A percentile compares a stretch with the other conserved stretches of the same genome.
Evolutionary conservation across 768 basidiomycete genomes (phyloP).

Genomic region (Mrakia hoshinonis): DNA sequence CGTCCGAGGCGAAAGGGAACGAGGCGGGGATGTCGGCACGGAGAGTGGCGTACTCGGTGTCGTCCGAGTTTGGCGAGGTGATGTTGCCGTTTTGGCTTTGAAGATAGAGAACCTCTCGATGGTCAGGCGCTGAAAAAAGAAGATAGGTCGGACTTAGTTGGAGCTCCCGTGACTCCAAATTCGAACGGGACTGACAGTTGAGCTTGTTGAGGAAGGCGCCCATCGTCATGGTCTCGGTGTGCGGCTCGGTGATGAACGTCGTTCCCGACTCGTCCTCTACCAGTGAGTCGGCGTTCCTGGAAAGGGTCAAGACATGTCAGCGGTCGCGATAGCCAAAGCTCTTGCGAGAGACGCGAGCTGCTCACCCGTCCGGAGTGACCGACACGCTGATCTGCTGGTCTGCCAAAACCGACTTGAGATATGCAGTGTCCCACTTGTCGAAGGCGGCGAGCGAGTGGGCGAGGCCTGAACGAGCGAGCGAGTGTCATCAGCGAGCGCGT

Average conservation of each 20-base stretch:
- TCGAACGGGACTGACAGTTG: conserved; percentile 39
- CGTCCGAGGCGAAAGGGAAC: conserved; percentile 65
- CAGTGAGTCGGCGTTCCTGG: conserved; percentile 45
- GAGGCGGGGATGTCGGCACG: conserved; percentile 60
- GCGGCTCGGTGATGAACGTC: conserved; percentile 69
- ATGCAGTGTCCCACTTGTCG: conserved; percentile 58
- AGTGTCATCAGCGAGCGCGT: not conserved
- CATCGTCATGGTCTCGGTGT: conserved; percentile 61
- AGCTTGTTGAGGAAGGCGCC: conserved; percentile 47
- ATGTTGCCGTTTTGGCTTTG: conserved; percentile 91
- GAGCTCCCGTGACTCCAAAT: too few species aligned
- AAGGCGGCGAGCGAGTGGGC: conserved; percentile 38
- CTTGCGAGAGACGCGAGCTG: conserved; percentile 13
- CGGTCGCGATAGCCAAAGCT: not conserved
- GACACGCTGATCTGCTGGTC: conserved; percentile 58
- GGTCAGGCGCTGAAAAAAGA: not conserved
- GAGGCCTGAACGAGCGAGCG: not conserved
- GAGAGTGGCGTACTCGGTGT: conserved; percentile 55
- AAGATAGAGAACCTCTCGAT: conserved; percentile 54
- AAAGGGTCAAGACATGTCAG: conserved; percentile 20
- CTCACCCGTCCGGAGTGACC: conserved; percentile 74
- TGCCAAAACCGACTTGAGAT: conserved; percentile 54
- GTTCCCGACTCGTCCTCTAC: conserved; percentile 49
- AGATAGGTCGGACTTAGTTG: too few species aligned
- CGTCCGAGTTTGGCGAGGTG: conserved; percentile 47